Conservation (phyloP, 805 yeast genomes). For the Ogataea dorogensis region DNA sequence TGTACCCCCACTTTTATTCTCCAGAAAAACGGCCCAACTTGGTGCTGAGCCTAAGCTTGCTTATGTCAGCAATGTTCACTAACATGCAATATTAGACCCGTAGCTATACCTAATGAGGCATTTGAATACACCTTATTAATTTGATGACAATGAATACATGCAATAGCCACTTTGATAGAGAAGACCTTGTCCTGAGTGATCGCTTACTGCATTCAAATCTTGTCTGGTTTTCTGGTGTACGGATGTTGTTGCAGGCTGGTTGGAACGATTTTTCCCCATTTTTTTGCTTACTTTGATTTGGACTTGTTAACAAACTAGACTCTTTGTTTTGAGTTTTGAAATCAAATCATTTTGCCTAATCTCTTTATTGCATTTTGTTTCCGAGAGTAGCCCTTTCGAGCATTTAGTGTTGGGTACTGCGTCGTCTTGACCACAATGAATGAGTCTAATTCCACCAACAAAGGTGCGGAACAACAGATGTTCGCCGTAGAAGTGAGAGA, state of each 20-base stretch:
- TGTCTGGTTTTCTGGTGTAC: conserved; percentile 2
- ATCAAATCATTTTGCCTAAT: conserved; percentile 1
- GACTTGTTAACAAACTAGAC: conserved; percentile 5
- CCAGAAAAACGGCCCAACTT: conserved; percentile 3
- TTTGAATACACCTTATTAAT: no score
- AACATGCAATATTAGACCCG: no score
- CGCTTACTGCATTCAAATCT: no score
- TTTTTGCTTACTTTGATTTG: conserved; percentile 9
- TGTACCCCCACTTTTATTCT: conserved; percentile 7
- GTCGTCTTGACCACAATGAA: conserved; percentile 3
- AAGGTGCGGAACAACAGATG: conserved; percentile 20
- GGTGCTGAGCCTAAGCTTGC: background rate
- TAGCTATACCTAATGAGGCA: no score
- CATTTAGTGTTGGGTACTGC: conserved; percentile 1
- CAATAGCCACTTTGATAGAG: no score
- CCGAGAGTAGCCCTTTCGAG: background rate
- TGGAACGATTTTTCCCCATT: conserved; percentile 10
- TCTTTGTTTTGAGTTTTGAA: conserved; percentile 10
- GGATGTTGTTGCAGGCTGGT: conserved; percentile 1
- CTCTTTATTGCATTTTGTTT: conserved; percentile 1
- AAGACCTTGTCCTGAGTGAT: no score
- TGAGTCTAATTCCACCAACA: conserved; percentile 8
- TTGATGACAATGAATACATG: no score
- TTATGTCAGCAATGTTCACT: background rate
- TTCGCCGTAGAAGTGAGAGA: conserved; percentile 66